Conservation (phyloP, 371 early-diverging fungal species). For the Coemansia sp. region DNA sequence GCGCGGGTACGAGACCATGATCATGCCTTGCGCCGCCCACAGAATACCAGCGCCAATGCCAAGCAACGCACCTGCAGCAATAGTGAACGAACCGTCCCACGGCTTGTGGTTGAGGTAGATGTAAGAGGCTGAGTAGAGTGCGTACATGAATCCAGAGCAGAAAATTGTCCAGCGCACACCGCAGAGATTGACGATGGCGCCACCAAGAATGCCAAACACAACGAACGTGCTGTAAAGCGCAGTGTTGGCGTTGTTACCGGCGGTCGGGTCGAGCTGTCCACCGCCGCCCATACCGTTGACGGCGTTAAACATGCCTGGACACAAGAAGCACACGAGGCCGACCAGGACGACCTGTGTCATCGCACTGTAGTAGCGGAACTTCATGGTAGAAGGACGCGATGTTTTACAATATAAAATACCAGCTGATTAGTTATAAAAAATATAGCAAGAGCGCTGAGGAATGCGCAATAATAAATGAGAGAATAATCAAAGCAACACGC, state of each 20-base stretch:
- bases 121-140: constrained; percentile 57
- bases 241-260: constrained; percentile 66
- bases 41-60: constrained; percentile 58
- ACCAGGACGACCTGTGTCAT: constrained; percentile 66
- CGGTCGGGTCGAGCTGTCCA: constrained; percentile 65
- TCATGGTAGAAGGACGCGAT: constrained; percentile 65
- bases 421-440: too few relatives aligned
- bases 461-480: too few relatives aligned
- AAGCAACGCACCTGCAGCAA: constrained; percentile 59
- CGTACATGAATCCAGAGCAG: constrained; percentile 52
- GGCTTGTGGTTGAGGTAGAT: constrained; percentile 53
- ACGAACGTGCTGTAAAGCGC: constrained; percentile 70
- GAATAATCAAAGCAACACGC: too few relatives aligned
- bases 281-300: constrained; percentile 68
- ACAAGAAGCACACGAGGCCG: constrained; percentile 73
- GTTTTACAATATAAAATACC: not conserved
- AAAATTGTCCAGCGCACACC: constrained; percentile 54
- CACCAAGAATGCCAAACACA: constrained; percentile 61
- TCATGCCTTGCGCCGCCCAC: constrained; percentile 78
- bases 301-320: constrained; percentile 86
- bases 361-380: constrained; percentile 65
- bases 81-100: constrained; percentile 51
- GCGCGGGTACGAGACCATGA: constrained; percentile 77
- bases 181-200: constrained; percentile 54
- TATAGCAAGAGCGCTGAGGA: too few relatives aligned